Evolutionary conservation across 108 stramenopile genomes (phyloP), one percentile per base, ranked within the genome.

Genomic region (Fragilaria crotonensis): DNA sequence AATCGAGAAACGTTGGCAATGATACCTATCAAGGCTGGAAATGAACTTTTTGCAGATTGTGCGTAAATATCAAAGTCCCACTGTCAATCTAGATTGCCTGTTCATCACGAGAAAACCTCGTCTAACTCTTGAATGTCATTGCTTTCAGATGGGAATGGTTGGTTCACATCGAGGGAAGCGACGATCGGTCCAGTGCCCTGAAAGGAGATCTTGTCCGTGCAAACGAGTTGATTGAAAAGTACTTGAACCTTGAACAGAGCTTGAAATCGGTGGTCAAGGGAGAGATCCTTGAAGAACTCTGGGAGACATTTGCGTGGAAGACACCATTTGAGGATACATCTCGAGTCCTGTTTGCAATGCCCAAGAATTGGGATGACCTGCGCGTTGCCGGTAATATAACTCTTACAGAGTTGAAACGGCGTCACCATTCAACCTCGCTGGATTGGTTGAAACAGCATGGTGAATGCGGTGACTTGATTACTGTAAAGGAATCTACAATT

Each of bases 11-110:
- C 67, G 9, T 55, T 19, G 20, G 72, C 72, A 28, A 60, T 22
- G 32, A 20, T 4, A 5, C n/a, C 53, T n/a, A 52, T 73, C 45
- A 5, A 33, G 5, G 59, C 69, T n/a, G 79, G 79, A 9, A 29
- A 80, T 50, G 79, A 80, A 50, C 46, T 80, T n/a, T 76, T 76
- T 64, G 54, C 29, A 17, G 30, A 54, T 33, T 64, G 36, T 41
- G 14, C 57, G 85, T 81, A 33, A 60, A 79, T 45, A 41, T 11
- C 36, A n/a, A n/a, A n/a, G n/a, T n/a, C n/a, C n/a, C 57, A 70
- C 18, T 83, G 76, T 71, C n/a, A n/a, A n/a, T n/a, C n/a, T n/a
- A n/a, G n/a, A n/a, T n/a, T n/a, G n/a, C n/a, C n/a, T n/a, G n/a
- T 52, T 17, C 26, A 62, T 52, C 53, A n/a, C n/a, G n/a, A n/a